Evolutionary conservation across 140 eudicot genomes (phyloP), one percentile per base, ranked within the genome.

Genomic region (Cichorium intybus): DNA sequence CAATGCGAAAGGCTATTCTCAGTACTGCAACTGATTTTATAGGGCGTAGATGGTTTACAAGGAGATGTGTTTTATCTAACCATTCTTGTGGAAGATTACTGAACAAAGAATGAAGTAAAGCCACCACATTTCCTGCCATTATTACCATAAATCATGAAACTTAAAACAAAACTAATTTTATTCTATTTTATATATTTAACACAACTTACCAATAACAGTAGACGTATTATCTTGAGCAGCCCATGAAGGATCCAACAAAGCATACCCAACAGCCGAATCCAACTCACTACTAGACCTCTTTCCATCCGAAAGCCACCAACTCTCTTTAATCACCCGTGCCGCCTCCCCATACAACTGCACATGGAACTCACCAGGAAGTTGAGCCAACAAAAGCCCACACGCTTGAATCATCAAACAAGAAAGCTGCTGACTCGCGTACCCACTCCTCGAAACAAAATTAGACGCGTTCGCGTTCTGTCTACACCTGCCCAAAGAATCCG

Each of bases 181-280:
- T 27, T 0, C 5, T 27, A 8, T 35, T 35, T 10, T 3, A 6
- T 34, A 1, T 7, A 34, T 0, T 8, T 34, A 35, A 35, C 43
- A 4, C 10, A 35, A 35, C 70, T 24, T 81, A 88, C 96, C 96
- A 58, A 90, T 82, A 21, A 89, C 95, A 28, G 95, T 87, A 15
- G 97, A 90, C 53, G 97, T 90, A 64, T 90, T 90, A 69, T 90
- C 97, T 79, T 90, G 97, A 45, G 94, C 97, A 75, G 97, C 97
- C 90, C 94, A 90, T 56, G 95, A 79, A 56, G 97, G 97, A 74
- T 90, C 97, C 70, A 90, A 47, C 76, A 90, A 78, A 66, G 97
- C 97, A 80, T 86, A 90, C 77, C 88, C 82, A 71, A 90, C 97
- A 48, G 92, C 95, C 10, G 97, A 90, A 55, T 90, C 95, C 10